Evolutionary conservation across 805 yeast genomes (phyloP).

Genomic region (Candida vaughaniae): DNA sequence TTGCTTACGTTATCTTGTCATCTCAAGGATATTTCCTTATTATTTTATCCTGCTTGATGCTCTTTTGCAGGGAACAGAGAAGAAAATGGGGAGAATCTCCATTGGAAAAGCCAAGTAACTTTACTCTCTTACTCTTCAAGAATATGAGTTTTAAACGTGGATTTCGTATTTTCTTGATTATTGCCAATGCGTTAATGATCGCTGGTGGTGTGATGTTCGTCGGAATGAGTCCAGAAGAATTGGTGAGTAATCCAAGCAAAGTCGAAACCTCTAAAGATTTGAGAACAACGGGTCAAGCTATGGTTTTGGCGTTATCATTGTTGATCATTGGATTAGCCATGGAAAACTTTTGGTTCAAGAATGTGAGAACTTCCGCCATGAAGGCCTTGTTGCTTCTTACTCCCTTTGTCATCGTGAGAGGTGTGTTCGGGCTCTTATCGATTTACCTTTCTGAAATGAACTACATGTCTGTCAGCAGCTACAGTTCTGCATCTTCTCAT

Average conservation of each 20-base stretch:
- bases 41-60: constrained; percentile 26
- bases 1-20: constrained; percentile 37
- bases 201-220: constrained; percentile 34
- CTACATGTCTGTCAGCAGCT: constrained; percentile 29
- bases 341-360: constrained; percentile 18
- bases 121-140: not conserved
- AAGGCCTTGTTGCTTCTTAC: constrained; percentile 16
- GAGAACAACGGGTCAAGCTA: constrained; percentile 32
- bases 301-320: constrained; percentile 25
- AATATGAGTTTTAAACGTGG: constrained; percentile 4
- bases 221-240: constrained; percentile 18
- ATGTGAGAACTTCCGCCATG: constrained; percentile 16
- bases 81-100: constrained; percentile 24
- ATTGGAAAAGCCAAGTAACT: constrained; percentile 12
- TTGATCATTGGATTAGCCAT: constrained; percentile 20
- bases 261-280: constrained; percentile 20
- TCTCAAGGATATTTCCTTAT: constrained; percentile 41
- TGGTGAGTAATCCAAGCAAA: constrained; percentile 5
- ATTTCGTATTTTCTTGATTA: constrained; percentile 27
- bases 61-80: constrained; percentile 26
- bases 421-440: constrained; percentile 34
- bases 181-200: constrained; percentile 33
- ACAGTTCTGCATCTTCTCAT: constrained; percentile 14
- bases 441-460: constrained; percentile 32
- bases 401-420: constrained; percentile 35